Evolutionary conservation across 1,284 basidiomycete species (phyloP).

Genomic region (Exobasidium cylindrosporum): DNA sequence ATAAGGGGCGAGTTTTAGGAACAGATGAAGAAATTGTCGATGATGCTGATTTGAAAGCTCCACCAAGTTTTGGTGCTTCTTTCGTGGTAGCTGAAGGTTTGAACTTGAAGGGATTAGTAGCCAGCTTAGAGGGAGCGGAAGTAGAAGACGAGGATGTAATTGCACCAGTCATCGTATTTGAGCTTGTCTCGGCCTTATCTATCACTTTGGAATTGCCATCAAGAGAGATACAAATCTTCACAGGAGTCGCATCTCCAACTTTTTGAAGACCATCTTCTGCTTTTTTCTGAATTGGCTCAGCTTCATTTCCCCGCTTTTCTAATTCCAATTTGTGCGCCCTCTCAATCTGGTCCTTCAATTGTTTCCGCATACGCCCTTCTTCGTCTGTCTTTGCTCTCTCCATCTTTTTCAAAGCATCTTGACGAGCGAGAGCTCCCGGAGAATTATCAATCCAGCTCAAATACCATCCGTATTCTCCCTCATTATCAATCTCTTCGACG

Average conservation of each 20-base stretch:
- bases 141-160: neutral
- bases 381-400: slow-evolving; percentile 86
- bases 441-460: slow-evolving; percentile 95
- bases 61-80: slow-evolving; percentile 21
- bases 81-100: neutral
- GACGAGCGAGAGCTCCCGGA: slow-evolving; percentile 85
- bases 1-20: slow-evolving; percentile 15
- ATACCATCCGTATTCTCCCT: slow-evolving; percentile 93
- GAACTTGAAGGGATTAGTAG: slow-evolving; percentile 30
- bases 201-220: slow-evolving; percentile 8
- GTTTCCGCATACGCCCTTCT: slow-evolving; percentile 84
- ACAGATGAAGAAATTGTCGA: slow-evolving; percentile 1
- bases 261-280: slow-evolving; percentile 26
- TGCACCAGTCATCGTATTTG: neutral
- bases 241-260: slow-evolving; percentile 19
- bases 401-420: slow-evolving; percentile 87
- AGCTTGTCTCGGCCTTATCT: neutral
- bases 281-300: neutral
- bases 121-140: slow-evolving; percentile 23
- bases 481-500: slow-evolving; percentile 71
- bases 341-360: slow-evolving; percentile 91
- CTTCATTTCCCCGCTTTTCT: slow-evolving; percentile 16
- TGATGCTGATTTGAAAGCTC: slow-evolving; percentile 9
- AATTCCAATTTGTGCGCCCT: slow-evolving; percentile 63
- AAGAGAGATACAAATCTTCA: slow-evolving; percentile 34